phyloP scores from a whole-genome alignment of 2,329 filamentous ascomycete species.

The Exserohilum rostratum region DNA sequence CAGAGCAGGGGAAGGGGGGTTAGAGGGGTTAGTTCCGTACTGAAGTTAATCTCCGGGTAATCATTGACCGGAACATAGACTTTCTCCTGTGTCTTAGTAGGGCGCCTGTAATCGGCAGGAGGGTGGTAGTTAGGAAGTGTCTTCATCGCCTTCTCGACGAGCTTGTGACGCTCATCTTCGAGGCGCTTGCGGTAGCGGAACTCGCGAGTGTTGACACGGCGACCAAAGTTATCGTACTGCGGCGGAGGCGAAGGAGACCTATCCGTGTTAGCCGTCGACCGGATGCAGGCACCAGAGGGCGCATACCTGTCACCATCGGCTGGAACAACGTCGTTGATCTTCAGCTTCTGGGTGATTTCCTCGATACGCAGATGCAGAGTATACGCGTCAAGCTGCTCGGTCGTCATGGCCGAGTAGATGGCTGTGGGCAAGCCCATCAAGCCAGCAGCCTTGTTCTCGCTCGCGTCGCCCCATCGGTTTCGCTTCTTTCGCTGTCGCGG shows the following conservation, averaged over 20 bases:
- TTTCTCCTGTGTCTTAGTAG: constrained; percentile 99
- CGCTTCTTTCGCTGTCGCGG: constrained; percentile 94
- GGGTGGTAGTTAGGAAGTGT: constrained; percentile 99
- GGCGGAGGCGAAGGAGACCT: constrained; percentile 95
- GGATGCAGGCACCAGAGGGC: background rate
- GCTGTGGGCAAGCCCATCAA: constrained; percentile 96
- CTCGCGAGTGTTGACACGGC: constrained; percentile 98
- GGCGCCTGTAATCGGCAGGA: constrained; percentile 96
- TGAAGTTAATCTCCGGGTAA: constrained; percentile 99
- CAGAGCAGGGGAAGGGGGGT: constrained; percentile 53
- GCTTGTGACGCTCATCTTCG: constrained; percentile 97
- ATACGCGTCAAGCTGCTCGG: constrained; percentile 96
- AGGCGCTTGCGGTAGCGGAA: constrained; percentile 97
- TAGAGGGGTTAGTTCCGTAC: constrained; percentile 99
- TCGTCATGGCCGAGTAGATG: constrained; percentile 97
- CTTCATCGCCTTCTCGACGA: constrained; percentile 99
- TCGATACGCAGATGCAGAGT: constrained; percentile 96
- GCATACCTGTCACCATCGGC: constrained; percentile 92
- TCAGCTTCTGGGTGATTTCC: constrained; percentile 98
- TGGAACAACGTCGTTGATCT: constrained; percentile 98
- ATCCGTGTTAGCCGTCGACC: constrained; percentile 14
- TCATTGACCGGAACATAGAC: constrained; percentile 99
- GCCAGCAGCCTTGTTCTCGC: constrained; percentile 97
- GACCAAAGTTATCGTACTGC: constrained; percentile 98
- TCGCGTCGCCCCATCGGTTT: constrained; percentile 96